Base-by-base conservation (phyloP, 1,139 yeast genomes). In the Sugiyamaella japonica region DNA sequence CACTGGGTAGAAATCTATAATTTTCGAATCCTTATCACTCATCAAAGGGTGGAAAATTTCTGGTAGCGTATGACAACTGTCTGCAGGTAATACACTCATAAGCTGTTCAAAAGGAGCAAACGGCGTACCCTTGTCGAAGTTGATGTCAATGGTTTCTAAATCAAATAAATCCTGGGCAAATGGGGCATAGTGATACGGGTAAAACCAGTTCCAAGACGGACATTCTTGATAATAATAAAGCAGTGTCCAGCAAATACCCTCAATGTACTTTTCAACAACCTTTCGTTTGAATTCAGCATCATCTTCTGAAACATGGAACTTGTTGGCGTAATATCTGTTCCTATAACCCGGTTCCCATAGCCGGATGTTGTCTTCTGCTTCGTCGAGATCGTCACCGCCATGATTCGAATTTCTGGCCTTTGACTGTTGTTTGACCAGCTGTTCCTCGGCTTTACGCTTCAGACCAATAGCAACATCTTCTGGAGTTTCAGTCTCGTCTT, bases 121-220 rank as follows among this genome's bases (percentile, higher is more conserved):
- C 6, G 99, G 99, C 56, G 77, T 76, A 2, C 97, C 97, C 40
- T 74, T 69, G 10, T 80, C 77, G 66, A 93, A 91, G 40, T 75
- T 72, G 46, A 91, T 77, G 1, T 85, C 77, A 42, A 86, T 70
- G 34, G 80, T 83, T 1, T 80, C 77, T 44, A 90, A 72, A 50
- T 83, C 80, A 3, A 72, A 75, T 65, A 95, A 86, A 69, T 95
- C 99, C 7, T 86, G 79, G 0, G 98, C 98, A 76, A 93, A 90
- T 16, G 99, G 99, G 0, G 99, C 98, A 73, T 95, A 95, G 69
- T 95, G 99, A 68, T 85, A 93, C 0, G 98, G 99, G 65, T 86
- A 95, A 70, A 83, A 95, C 99, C 99, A 95, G 55, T 85, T 86
- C 99, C 99, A 95, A 0, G 98, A 91, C 0, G 97, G 96, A 73